phyloP scores from a whole-genome alignment of 345 rosid species.

The Cochlearia excelsa region DNA sequence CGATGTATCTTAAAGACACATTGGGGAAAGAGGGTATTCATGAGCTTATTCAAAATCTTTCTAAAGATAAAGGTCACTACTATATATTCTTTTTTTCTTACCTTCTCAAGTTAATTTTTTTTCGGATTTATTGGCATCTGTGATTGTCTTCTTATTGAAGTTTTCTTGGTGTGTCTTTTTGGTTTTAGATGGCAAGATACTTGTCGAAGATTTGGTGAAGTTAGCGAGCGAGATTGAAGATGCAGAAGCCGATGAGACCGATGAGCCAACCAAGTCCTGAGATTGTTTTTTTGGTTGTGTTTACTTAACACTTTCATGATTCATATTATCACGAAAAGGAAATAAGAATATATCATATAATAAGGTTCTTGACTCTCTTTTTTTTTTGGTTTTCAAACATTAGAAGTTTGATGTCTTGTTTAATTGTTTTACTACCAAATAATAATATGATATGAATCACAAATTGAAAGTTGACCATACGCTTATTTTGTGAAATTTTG shows the following conservation, averaged over 20 bases:
- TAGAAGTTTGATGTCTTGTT: too few species aligned
- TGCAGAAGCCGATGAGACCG: slow-evolving; percentile 40
- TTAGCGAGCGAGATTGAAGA: slow-evolving; percentile 67
- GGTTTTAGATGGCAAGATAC: slow-evolving; percentile 74
- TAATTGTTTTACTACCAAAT: too few species aligned
- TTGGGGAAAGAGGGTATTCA: slow-evolving; percentile 85
- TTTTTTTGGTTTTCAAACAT: too few species aligned
- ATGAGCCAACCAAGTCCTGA: slow-evolving; percentile 38
- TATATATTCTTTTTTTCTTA: neutral
- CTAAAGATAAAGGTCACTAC: slow-evolving; percentile 74
- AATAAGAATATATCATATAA: too few species aligned
- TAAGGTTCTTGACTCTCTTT: too few species aligned
- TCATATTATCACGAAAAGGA: too few species aligned
- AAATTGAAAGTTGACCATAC: too few species aligned
- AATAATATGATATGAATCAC: too few species aligned
- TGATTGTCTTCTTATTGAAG: neutral
- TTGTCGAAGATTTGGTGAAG: slow-evolving; percentile 78
- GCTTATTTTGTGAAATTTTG: too few species aligned
- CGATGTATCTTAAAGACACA: slow-evolving; percentile 75
- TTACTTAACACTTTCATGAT: too few species aligned
- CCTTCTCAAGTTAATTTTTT: neutral
- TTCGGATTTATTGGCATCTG: neutral
- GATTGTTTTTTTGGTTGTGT: slow-evolving; percentile 5
- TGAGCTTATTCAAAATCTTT: slow-evolving; percentile 80
- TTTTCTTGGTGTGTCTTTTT: neutral